These are phyloP conservation scores for Dryadomyces quercus-mongolicae DNA, from an alignment of 2,329 filamentous ascomycete species.

Conservation along the genomic window DNA sequence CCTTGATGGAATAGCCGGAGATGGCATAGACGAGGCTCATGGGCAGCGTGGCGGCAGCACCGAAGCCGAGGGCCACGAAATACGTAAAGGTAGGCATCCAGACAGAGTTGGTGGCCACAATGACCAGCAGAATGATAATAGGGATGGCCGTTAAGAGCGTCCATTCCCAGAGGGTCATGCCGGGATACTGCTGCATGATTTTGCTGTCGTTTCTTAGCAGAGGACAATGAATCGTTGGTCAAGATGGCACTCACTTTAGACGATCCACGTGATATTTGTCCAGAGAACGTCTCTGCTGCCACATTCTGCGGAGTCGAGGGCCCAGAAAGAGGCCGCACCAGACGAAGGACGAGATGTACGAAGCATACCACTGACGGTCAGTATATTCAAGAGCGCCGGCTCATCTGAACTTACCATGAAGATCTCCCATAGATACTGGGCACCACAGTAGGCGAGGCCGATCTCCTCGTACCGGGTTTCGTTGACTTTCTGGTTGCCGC, in stretches of 20 bases:
- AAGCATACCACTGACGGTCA: constrained; percentile 2
- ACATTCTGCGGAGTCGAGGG: not conserved
- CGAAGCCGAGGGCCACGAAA: constrained; percentile 12
- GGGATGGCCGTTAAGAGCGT: constrained; percentile 1
- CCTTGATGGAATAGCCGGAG: constrained; percentile 11
- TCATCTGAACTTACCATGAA: constrained; percentile 12
- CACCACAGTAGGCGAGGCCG: constrained; percentile 11
- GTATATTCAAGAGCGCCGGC: too few species aligned
- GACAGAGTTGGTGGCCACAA: constrained; percentile 10
- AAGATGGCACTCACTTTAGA: not conserved
- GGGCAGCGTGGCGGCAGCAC: constrained; percentile 11
- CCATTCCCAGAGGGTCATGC: not conserved
- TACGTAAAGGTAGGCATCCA: constrained; percentile 13
- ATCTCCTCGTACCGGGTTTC: constrained; percentile 12
- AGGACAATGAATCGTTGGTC: too few species aligned
- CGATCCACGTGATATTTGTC: not conserved
- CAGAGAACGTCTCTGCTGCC: not conserved
- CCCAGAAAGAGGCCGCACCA: constrained; percentile 3
- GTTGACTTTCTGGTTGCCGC: constrained; percentile 8
- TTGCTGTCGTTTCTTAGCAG: not conserved
- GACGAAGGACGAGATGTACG: constrained; percentile 4
- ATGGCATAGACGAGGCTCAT: constrained; percentile 13
- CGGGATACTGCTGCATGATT: not conserved
- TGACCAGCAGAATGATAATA: constrained; percentile 9
- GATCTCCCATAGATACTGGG: constrained; percentile 11